A percentile compares a stretch with the other conserved stretches of the same genome.
Evolutionary conservation across 192 early-diverging fungal species (phyloP).

Genomic region (Coemansia sp.): DNA sequence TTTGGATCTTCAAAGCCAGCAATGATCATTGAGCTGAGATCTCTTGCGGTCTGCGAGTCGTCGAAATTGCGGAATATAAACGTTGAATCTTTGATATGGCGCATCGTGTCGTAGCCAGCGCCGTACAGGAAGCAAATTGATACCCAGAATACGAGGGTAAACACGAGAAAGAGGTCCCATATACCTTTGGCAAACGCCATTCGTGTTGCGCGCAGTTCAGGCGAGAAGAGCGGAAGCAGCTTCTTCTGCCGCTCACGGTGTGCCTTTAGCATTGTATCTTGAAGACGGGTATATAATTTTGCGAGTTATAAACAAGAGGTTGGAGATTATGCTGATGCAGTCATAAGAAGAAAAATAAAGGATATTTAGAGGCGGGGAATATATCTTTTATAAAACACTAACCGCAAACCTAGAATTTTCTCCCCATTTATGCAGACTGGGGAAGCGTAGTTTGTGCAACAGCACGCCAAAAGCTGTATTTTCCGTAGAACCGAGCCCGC

Average conservation of each 20-base stretch:
- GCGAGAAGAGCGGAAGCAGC: slow-evolving; percentile 46
- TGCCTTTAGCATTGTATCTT: slow-evolving; percentile 16
- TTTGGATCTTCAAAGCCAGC: slow-evolving; percentile 14
- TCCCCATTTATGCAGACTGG: too few species aligned
- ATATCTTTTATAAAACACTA: background rate
- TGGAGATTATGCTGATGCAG: background rate
- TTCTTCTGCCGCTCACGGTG: slow-evolving; percentile 44
- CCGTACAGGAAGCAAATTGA: slow-evolving; percentile 47
- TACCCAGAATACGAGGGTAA: slow-evolving; percentile 50
- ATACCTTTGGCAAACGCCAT: slow-evolving; percentile 48
- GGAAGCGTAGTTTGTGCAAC: too few species aligned
- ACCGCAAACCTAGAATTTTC: too few species aligned
- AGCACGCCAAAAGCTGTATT: too few species aligned
- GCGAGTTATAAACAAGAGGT: background rate
- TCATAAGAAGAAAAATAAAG: background rate
- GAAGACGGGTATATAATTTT: background rate
- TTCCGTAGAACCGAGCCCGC: too few species aligned
- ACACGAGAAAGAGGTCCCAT: slow-evolving; percentile 34
- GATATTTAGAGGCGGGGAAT: background rate
- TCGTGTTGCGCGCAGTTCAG: slow-evolving; percentile 46
- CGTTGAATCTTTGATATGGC: slow-evolving; percentile 42
- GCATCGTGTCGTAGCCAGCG: slow-evolving; percentile 46
- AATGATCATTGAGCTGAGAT: slow-evolving; percentile 24
- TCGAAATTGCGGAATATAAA: slow-evolving; percentile 43
- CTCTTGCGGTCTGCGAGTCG: slow-evolving; percentile 13